Evolutionary conservation across 208 protist genomes (phyloP).

Genomic region (Acanthamoeba quina): DNA sequence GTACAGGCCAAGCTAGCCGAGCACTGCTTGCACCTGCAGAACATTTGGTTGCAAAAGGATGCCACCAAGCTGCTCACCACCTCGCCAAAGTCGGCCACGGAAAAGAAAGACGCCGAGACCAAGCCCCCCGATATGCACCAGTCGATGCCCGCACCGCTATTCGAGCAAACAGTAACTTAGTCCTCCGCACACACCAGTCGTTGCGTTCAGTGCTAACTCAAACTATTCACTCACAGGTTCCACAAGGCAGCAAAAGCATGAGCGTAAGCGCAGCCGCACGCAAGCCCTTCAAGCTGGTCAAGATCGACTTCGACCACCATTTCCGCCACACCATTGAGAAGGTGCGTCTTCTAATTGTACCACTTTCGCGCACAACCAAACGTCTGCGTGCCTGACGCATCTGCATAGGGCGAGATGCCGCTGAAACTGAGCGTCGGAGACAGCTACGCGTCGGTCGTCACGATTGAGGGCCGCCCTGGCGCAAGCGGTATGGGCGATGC

Average conservation of each 20-base stretch:
- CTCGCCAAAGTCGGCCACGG: neutral
- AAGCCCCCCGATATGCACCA: neutral
- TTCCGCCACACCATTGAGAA: slow-evolving; percentile 47
- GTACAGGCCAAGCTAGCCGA: neutral
- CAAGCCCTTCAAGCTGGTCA: slow-evolving; percentile 11
- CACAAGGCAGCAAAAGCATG: neutral
- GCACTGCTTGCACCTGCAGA: slow-evolving; percentile 16
- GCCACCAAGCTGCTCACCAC: slow-evolving; percentile 38
- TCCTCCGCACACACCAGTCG: neutral
- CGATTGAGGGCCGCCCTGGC: neutral
- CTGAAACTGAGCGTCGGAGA: slow-evolving; percentile 31
- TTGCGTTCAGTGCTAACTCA: neutral
- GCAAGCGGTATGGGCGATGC: slow-evolving; percentile 17
- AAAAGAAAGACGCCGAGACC: neutral
- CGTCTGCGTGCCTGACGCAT: neutral
- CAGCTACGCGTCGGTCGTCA: slow-evolving; percentile 27
- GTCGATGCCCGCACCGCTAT: neutral
- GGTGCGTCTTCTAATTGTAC: neutral
- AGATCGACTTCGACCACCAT: slow-evolving; percentile 54
- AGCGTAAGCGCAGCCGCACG: neutral
- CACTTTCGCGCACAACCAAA: neutral
- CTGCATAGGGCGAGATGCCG: neutral
- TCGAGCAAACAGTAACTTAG: neutral
- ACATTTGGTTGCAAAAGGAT: slow-evolving; percentile 44
- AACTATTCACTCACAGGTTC: neutral